These are phyloP conservation scores for Haematococcus lacustris DNA, from an alignment of 139 green algal species.

Conservation along the genomic window DNA sequence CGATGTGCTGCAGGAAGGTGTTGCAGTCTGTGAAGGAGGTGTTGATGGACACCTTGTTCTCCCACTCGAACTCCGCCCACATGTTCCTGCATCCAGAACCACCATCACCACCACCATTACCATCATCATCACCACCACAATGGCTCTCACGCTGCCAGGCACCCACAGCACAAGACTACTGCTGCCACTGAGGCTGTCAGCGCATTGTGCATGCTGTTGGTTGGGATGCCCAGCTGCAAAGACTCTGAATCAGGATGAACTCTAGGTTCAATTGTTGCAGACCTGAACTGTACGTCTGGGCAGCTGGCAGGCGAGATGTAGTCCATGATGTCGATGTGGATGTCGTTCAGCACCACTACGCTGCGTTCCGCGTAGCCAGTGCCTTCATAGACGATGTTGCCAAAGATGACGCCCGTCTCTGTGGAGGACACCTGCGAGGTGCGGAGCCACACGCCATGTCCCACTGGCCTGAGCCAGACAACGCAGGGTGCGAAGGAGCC, in stretches of 20 bases:
- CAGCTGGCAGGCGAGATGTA: slow-evolving; percentile 92
- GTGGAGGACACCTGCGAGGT: slow-evolving; percentile 81
- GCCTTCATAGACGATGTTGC: slow-evolving; percentile 96
- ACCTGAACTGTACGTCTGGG: slow-evolving; percentile 79
- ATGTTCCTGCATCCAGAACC: slow-evolving; percentile 77
- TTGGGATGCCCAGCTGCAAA: neutral
- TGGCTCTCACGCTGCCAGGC: too few relatives aligned
- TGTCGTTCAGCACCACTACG: slow-evolving; percentile 96
- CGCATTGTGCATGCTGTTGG: neutral
- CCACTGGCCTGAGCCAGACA: too few relatives aligned
- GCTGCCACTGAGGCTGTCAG: neutral
- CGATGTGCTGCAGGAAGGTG: slow-evolving; percentile 91
- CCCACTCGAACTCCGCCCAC: slow-evolving; percentile 99
- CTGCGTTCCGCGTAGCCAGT: slow-evolving; percentile 58
- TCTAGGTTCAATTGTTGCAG: neutral
- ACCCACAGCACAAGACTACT: neutral
- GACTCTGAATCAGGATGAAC: neutral
- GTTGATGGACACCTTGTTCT: slow-evolving; percentile 98
- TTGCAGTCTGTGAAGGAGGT: slow-evolving; percentile 82
- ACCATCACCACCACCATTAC: neutral
- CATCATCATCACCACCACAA: neutral
- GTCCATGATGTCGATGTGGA: slow-evolving; percentile 99
- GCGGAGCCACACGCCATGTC: neutral
- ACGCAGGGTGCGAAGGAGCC: too few relatives aligned
- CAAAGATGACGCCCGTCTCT: slow-evolving; percentile 98